Evolutionary conservation across 139 green algal genomes (phyloP), one percentile per base, ranked within the genome.

Genomic region (Closterium sp.): DNA sequence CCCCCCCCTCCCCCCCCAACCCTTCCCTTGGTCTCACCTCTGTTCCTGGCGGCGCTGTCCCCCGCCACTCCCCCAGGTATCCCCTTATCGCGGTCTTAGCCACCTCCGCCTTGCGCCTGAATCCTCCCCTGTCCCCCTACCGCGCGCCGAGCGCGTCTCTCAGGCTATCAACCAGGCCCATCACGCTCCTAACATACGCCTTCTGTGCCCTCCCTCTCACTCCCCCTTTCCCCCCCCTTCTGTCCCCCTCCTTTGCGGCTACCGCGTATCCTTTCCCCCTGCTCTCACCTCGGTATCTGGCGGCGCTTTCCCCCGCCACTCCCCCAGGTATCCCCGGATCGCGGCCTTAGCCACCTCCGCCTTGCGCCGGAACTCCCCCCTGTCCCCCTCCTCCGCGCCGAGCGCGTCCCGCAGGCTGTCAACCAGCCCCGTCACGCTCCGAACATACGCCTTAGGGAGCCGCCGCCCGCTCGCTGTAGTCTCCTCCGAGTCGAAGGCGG

Each of bases 401-500:
- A 92, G 86, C 85, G 89, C 34, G n/a, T 92, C 84, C 16, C 86
- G 33, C 89, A 92, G 84, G n/a, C 85, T 92, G 30, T 9, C 16
- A 16, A 92, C 31, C 8, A 92, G 85, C 33, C 88, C 89, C 25
- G 85, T 33, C 89, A 87, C 89, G 86, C 38, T 92, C 33, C 33
- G 25, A 12, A 92, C 25, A 31, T 92, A 92, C 36, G 89, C 84
- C 86, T 92, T 92, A 12, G 89, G 89, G 19, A 92, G 89, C 86
- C 33, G 30, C 30, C 89, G 84, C 38, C 89, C 89, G 38, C 31
- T 32, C 86, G 92, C 36, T 12, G 89, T 92, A 12, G 25, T 2
- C 86, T 92, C 89, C 30, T 92, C 84, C 84, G 89, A 83, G 21
- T 92, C 89, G 33, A 92, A 92, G 87, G 92, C 25, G 25, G 89